Conservation (phyloP, 202 grass and related monocot species). For the Tripidium arundinaceum region DNA sequence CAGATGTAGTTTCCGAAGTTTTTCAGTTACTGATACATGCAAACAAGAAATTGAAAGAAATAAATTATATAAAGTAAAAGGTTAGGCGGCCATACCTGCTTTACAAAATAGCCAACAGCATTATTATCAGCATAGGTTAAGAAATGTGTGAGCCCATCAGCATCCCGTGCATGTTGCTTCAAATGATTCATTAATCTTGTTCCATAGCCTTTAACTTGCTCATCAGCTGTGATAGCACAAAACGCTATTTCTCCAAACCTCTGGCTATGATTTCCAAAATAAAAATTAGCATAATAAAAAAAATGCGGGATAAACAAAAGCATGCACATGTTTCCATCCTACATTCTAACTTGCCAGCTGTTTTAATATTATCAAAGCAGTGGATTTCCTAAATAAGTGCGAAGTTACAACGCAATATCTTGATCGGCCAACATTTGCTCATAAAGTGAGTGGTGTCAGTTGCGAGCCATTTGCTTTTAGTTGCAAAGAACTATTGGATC, state of each 20-base stretch:
- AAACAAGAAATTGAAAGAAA: background rate
- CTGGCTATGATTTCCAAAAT: slow-evolving; percentile 58
- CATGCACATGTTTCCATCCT: background rate
- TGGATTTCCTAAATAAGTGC: background rate
- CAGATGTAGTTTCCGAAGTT: background rate
- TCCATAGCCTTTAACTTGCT: slow-evolving; percentile 99
- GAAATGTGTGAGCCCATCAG: slow-evolving; percentile 95
- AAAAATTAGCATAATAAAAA: slow-evolving; percentile 13
- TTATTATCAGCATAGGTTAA: slow-evolving; percentile 99
- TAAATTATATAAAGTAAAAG: background rate
- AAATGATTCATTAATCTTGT: slow-evolving; percentile 99
- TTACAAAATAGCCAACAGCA: slow-evolving; percentile 98
- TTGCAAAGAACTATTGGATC: background rate
- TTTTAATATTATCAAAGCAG: slow-evolving; percentile 5
- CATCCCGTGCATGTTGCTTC: slow-evolving; percentile 95
- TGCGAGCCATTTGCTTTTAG: background rate
- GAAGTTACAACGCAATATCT: background rate
- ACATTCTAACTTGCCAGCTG: slow-evolving; percentile 1
- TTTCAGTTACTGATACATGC: background rate
- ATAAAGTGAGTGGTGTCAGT: background rate
- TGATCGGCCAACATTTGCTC: slow-evolving; percentile 7
- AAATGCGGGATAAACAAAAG: background rate
- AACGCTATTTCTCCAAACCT: slow-evolving; percentile 99
- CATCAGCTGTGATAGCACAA: slow-evolving; percentile 97
- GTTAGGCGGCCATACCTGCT: slow-evolving; percentile 54